phyloP scores from a whole-genome alignment of 768 basidiomycete genomes.

The Psilocybe subaeruginosa region DNA sequence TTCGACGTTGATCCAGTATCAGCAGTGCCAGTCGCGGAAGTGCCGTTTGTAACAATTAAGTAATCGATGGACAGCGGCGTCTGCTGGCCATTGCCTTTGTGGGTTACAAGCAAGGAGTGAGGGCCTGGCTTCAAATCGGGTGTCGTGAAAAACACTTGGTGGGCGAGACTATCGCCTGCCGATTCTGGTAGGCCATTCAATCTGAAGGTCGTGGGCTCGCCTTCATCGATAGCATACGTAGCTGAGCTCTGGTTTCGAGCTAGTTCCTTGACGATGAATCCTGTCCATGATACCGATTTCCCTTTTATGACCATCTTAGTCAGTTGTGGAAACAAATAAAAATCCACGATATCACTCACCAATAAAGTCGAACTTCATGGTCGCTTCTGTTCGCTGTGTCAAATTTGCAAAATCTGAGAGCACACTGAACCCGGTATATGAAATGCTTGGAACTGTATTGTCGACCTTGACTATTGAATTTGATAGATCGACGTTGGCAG shows the following conservation, averaged over 20 bases:
- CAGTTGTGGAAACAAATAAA: not conserved
- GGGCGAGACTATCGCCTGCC: not conserved
- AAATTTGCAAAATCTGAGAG: not conserved
- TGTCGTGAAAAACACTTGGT: not conserved
- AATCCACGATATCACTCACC: not conserved
- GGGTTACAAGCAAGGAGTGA: not conserved
- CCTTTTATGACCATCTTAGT: not conserved
- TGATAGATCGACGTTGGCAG: not conserved
- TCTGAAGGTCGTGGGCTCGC: not conserved
- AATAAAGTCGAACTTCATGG: not conserved
- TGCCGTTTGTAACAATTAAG: not conserved
- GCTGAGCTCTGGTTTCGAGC: not conserved
- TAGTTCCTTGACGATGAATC: not conserved
- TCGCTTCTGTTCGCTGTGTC: not conserved
- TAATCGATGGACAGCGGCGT: not conserved
- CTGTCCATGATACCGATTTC: not conserved
- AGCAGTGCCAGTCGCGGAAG: not conserved
- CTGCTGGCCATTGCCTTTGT: not conserved
- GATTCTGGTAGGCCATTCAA: not conserved
- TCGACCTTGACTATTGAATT: not conserved
- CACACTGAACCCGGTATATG: not conserved
- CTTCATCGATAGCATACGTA: not conserved
- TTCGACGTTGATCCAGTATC: not conserved
- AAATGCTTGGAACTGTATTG: not conserved
- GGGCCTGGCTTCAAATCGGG: not conserved